These are phyloP conservation scores for Chytriomyces sp. DNA, from an alignment of 192 early-diverging fungal genomes.

Conservation along the genomic window DNA sequence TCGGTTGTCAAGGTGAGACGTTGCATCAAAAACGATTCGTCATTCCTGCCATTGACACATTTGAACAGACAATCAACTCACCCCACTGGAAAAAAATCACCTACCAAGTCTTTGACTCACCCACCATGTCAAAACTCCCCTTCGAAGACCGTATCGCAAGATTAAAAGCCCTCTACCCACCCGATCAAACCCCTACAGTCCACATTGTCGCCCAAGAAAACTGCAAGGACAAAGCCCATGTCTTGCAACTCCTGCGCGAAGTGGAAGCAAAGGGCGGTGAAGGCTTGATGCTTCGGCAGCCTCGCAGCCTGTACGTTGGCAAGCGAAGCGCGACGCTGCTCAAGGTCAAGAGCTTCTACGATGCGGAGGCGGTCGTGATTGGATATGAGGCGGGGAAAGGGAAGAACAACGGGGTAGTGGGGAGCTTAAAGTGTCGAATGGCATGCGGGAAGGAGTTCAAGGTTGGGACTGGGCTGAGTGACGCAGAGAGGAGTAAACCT, in stretches of 20 bases:
- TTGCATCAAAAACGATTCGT: slow-evolving; percentile 16
- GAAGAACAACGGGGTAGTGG: slow-evolving; percentile 56
- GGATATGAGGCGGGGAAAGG: slow-evolving; percentile 58
- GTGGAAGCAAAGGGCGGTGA: slow-evolving; percentile 67
- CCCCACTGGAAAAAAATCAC: slow-evolving; percentile 54
- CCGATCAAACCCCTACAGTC: slow-evolving; percentile 13
- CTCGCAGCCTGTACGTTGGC: slow-evolving; percentile 41
- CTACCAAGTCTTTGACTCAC: slow-evolving; percentile 69
- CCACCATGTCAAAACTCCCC: slow-evolving; percentile 40
- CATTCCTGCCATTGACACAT: background rate
- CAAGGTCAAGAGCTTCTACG: slow-evolving; percentile 74
- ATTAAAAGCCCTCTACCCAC: slow-evolving; percentile 44
- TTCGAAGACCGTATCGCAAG: slow-evolving; percentile 59
- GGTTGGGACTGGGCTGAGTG: slow-evolving; percentile 70
- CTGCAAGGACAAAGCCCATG: slow-evolving; percentile 45
- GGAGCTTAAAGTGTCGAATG: slow-evolving; percentile 63
- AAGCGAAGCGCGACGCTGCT: slow-evolving; percentile 57
- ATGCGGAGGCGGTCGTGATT: slow-evolving; percentile 69
- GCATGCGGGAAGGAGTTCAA: slow-evolving; percentile 65
- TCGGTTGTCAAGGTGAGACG: slow-evolving; percentile 59
- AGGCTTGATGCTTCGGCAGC: slow-evolving; percentile 67
- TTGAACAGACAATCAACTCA: slow-evolving; percentile 29
- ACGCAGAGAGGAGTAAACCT: slow-evolving; percentile 57
- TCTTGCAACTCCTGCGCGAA: slow-evolving; percentile 50
- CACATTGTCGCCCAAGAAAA: slow-evolving; percentile 53